Evolutionary conservation across 805 yeast genomes (phyloP).

Genomic region (Barnettozyma botsteinii): DNA sequence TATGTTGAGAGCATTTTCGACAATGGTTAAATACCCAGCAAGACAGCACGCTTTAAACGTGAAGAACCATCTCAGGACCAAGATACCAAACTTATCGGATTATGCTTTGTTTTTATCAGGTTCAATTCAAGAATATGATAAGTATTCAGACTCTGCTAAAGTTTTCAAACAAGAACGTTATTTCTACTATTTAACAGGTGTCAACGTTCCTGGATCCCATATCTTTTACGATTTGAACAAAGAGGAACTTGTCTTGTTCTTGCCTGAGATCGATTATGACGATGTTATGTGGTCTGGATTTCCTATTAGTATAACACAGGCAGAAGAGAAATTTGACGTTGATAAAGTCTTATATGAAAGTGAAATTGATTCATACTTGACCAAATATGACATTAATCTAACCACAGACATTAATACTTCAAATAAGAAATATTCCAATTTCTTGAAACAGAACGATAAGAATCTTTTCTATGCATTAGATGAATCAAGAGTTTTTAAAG

Average conservation of each 20-base stretch:
- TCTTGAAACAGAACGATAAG: constrained; percentile 38
- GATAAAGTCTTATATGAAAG: constrained; percentile 67
- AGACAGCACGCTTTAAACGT: constrained; percentile 64
- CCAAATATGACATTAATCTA: constrained; percentile 27
- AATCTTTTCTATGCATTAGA: constrained; percentile 71
- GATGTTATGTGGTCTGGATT: constrained; percentile 96
- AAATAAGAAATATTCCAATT: constrained; percentile 27
- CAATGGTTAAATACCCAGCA: constrained; percentile 66
- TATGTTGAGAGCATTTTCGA: constrained; percentile 4
- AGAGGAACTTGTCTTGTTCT: constrained; percentile 61
- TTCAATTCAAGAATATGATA: constrained; percentile 49
- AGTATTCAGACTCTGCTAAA: constrained; percentile 73
- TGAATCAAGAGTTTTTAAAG: constrained; percentile 82
- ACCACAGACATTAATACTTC: constrained; percentile 55
- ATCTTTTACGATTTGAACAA: constrained; percentile 48
- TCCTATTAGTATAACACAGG: constrained; percentile 67
- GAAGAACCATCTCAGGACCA: constrained; percentile 31
- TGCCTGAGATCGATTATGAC: constrained; percentile 81
- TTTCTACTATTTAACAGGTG: constrained; percentile 82
- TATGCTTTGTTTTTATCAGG: constrained; percentile 57
- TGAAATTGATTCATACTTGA: constrained; percentile 36
- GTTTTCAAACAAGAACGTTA: constrained; percentile 87
- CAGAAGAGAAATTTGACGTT: constrained; percentile 62
- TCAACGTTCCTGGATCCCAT: constrained; percentile 71
- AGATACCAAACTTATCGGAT: constrained; percentile 21